Evolutionary conservation across 257 asterid species (phyloP), one percentile per base, ranked within the genome.

Genomic region (Verbena officinalis): DNA sequence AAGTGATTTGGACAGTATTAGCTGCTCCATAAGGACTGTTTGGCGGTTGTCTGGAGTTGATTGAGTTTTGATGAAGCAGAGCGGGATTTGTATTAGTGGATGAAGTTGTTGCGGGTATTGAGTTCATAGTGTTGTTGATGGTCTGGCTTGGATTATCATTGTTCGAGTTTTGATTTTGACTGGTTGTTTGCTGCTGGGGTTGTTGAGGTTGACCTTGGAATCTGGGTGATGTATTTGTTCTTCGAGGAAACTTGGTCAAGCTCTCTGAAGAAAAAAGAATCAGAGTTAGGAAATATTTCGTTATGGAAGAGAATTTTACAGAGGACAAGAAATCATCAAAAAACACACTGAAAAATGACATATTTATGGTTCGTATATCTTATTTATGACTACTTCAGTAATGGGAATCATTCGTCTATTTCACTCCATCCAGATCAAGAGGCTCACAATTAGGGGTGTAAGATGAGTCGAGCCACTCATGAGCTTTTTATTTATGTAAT

Each of bases 51-150:
- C 95, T 79, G 9, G 95, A 79, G 75, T 84, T 91, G 75, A 84
- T 84, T 21, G 98, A 86, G 53, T 86, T 90, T 74, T 88, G 97
- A 63, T 88, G 91, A 48, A 85, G 77, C 55, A 90, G 81, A 50
- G 78, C 82, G 20, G 62, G 84, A 52, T 81, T 69, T 51, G 90
- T 65, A 57, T 67, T 64, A 48, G 74, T 16, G 31, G 96, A 77
- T 44, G 92, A 45, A 55, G 85, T 62, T 42, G 85, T 62, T 42
- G 83, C 39, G 20, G 91, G 72, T 58, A 45, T 71, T 6, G 87
- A 67, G 69, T 80, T 81, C 68, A 64, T 33, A 55, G 78, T 15
- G 60, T 68, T 76, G 49, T 79, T 84, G 61, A 61, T 83, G 75
- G 84, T 53, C 71, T 80, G 89, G 23, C 39, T 76, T 22, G 80